A percentile compares a stretch with the other conserved stretches of the same genome.
Conservation (phyloP, 345 rosid species). For the Hibiscus tridactylites region DNA sequence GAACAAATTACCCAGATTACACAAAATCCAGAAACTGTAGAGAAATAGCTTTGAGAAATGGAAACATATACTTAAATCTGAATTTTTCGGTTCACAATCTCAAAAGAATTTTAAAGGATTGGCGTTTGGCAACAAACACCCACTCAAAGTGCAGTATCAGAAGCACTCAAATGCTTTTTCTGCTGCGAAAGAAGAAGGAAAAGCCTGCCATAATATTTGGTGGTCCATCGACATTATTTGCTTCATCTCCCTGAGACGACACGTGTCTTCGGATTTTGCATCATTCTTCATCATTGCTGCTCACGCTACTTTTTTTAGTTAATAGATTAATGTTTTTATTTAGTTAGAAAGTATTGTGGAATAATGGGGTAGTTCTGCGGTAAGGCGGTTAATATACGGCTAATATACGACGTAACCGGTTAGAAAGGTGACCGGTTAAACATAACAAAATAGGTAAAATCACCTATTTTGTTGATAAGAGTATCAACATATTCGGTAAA, state of each 20-base stretch:
- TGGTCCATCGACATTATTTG: neutral
- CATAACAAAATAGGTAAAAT: too few relatives aligned
- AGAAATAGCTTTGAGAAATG: slow-evolving; percentile 4
- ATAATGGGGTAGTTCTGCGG: too few relatives aligned
- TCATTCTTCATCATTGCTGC: neutral
- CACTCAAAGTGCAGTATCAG: slow-evolving; percentile 3
- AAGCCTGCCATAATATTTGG: neutral
- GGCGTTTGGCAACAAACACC: neutral
- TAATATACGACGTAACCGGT: too few relatives aligned
- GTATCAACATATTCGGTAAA: too few relatives aligned
- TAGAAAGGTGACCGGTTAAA: too few relatives aligned
- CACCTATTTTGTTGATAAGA: too few relatives aligned
- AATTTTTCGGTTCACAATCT: neutral
- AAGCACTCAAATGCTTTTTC: slow-evolving; percentile 1
- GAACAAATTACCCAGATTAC: too few relatives aligned
- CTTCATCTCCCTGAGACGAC: slow-evolving; percentile 12
- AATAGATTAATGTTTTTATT: too few relatives aligned
- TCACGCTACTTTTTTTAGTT: too few relatives aligned
- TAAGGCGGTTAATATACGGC: too few relatives aligned
- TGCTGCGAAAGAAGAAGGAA: neutral
- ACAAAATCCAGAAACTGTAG: neutral
- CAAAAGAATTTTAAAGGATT: neutral
- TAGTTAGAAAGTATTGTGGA: too few relatives aligned
- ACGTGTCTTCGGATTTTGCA: slow-evolving; percentile 9
- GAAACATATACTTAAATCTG: neutral